Percentiles rank a stretch among this genome's conserved stretches.
Evolutionary conservation across 2,329 filamentous ascomycete genomes (phyloP).

Genomic region (Remersonia thermophila): DNA sequence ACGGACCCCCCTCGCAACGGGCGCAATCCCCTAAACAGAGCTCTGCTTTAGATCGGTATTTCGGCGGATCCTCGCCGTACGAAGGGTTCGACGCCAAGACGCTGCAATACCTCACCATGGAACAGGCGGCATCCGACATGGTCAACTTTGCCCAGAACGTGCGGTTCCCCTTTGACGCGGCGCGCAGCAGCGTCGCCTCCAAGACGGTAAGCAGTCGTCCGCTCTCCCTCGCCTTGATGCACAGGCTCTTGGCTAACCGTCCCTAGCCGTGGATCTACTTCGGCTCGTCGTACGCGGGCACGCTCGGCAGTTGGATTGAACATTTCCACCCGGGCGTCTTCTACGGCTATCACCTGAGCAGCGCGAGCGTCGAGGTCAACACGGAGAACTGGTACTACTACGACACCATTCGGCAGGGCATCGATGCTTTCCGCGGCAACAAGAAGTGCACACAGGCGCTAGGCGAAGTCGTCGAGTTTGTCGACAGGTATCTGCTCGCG

Average conservation of each 20-base stretch:
- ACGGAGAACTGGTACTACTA: conserved; percentile 17
- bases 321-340: conserved; percentile 14
- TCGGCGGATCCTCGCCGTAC: conserved; percentile 14
- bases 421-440: conserved; percentile 8
- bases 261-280: conserved; percentile 14
- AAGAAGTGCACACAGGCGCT: conserved; percentile 13
- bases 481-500: conserved; percentile 12
- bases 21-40: no score
- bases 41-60: conserved; percentile 12
- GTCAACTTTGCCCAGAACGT: conserved; percentile 16
- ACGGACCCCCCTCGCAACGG: no score
- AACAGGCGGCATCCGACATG: conserved; percentile 13
- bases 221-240: not conserved
- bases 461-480: conserved; percentile 8
- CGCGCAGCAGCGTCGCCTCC: conserved; percentile 9
- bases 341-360: conserved; percentile 15
- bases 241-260: not conserved
- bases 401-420: conserved; percentile 15
- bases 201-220: conserved; percentile 7
- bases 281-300: conserved; percentile 14
- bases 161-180: conserved; percentile 10
- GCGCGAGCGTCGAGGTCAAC: conserved; percentile 13
- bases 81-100: conserved; percentile 14
- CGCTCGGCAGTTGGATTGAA: conserved; percentile 15
- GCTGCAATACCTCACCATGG: conserved; percentile 15